Percentiles rank a stretch among this genome's conserved stretches.
These are phyloP conservation scores for Phytopythium sindhum DNA, from an alignment of 352 stramenopile genomes.

Conservation along the genomic window DNA sequence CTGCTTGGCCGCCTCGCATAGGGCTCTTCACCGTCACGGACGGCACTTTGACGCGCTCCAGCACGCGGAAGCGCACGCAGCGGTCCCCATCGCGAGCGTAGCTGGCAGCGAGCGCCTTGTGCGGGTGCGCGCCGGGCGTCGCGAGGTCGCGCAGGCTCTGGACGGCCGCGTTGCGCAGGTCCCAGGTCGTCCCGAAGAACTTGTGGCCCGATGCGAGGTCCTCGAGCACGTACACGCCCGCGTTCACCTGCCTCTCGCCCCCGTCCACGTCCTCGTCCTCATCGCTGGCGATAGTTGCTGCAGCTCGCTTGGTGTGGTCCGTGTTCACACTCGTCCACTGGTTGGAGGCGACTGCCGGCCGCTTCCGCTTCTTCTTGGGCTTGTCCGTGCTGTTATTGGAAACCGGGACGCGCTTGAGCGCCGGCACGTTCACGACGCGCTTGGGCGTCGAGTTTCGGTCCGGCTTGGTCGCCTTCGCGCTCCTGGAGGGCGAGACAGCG, in stretches of 20 bases:
- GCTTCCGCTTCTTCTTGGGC: constrained; percentile 8
- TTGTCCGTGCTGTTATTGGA: not conserved
- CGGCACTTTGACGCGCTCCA: constrained; percentile 41
- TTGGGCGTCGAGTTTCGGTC: constrained; percentile 5
- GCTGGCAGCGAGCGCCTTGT: constrained; percentile 37
- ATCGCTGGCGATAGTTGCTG: not conserved
- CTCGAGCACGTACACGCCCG: constrained; percentile 64
- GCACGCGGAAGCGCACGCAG: constrained; percentile 48
- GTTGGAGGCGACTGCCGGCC: constrained; percentile 18
- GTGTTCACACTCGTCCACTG: constrained; percentile 17
- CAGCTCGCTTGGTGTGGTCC: not conserved
- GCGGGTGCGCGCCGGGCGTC: constrained; percentile 29
- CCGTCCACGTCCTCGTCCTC: constrained; percentile 6
- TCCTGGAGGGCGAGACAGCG: not conserved
- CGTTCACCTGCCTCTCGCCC: constrained; percentile 41
- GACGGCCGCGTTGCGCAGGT: constrained; percentile 49
- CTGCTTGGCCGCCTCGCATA: not conserved
- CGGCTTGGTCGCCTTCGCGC: not conserved
- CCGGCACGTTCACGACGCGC: constrained; percentile 30
- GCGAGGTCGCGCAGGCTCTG: constrained; percentile 49
- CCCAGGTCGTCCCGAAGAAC: constrained; percentile 71
- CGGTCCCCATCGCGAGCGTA: constrained; percentile 44
- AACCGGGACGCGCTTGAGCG: constrained; percentile 7
- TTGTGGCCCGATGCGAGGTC: constrained; percentile 49
- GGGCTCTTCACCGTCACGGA: not conserved